A percentile compares a stretch with the other conserved stretches of the same genome.
phyloP scores from a whole-genome alignment of 2,329 filamentous ascomycete species.

The Pestalotiopsis sp. region DNA sequence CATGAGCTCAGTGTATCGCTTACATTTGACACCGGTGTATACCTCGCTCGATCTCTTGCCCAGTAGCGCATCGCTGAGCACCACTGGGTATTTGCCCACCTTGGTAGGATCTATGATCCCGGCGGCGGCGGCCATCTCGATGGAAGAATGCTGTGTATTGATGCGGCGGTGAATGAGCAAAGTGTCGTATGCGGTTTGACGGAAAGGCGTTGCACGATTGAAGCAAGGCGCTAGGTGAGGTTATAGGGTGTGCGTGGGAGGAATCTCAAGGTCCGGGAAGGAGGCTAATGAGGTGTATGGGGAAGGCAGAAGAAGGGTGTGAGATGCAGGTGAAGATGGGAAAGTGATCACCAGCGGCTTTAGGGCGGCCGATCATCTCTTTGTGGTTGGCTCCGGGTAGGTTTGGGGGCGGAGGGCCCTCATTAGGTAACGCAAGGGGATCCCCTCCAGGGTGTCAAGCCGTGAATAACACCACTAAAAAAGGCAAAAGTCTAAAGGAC shows the following conservation, averaged over 20 bases:
- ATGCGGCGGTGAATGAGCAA: neutral
- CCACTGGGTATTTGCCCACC: slow-evolving; percentile 61
- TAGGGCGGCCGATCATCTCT: slow-evolving; percentile 9
- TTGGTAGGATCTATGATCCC: slow-evolving; percentile 57
- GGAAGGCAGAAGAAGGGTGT: neutral
- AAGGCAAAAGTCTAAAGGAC: too few relatives aligned
- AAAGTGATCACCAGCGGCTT: neutral
- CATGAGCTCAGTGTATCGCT: slow-evolving; percentile 18
- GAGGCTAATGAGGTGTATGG: neutral
- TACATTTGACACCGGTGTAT: slow-evolving; percentile 63
- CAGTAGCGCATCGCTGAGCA: slow-evolving; percentile 62
- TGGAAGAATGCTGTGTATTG: neutral
- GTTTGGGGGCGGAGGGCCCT: neutral
- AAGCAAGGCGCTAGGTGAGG: slow-evolving; percentile 1
- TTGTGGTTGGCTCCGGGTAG: slow-evolving; percentile 9
- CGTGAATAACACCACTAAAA: too few relatives aligned
- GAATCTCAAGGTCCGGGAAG: neutral
- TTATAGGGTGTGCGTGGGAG: too few relatives aligned
- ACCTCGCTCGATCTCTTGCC: slow-evolving; percentile 57
- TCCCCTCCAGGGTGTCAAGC: too few relatives aligned
- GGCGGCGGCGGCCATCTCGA: slow-evolving; percentile 28
- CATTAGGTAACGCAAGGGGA: neutral
- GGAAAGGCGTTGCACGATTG: neutral
- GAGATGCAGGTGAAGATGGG: slow-evolving; percentile 5
- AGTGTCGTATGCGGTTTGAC: neutral